These are phyloP conservation scores for Diplodia seriata DNA, from an alignment of 2,329 filamentous ascomycete genomes.

Conservation along the genomic window DNA sequence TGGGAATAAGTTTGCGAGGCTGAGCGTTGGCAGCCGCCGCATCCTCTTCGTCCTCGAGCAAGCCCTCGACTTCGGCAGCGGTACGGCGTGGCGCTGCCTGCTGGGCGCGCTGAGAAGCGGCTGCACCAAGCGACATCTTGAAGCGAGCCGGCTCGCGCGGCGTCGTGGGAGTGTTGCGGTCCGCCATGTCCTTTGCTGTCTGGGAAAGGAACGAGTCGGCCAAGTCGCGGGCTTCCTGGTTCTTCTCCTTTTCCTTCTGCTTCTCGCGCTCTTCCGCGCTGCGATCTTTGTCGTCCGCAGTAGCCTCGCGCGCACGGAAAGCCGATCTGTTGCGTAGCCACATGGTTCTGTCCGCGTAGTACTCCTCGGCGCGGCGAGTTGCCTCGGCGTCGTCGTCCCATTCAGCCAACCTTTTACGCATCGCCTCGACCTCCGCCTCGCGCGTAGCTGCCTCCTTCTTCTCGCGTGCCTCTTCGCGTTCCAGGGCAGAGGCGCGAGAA, in stretches of 20 bases:
- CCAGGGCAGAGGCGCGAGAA: constrained; percentile 80
- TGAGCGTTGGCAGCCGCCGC: constrained; percentile 62
- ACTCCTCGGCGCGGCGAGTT: constrained; percentile 73
- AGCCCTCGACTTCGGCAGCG: constrained; percentile 89
- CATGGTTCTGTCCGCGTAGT: constrained; percentile 83
- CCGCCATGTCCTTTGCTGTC: constrained; percentile 77
- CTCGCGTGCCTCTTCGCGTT: constrained; percentile 83
- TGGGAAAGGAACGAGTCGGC: constrained; percentile 90
- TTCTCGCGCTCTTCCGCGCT: constrained; percentile 77
- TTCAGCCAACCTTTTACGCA: constrained; percentile 74
- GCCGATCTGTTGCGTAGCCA: constrained; percentile 83
- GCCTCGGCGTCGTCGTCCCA: constrained; percentile 92
- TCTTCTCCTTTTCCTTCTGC: constrained; percentile 71
- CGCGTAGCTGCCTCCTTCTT: constrained; percentile 73
- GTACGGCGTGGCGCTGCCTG: constrained; percentile 71
- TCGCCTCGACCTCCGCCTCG: constrained; percentile 69
- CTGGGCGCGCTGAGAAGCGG: constrained; percentile 75
- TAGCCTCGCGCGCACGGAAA: constrained; percentile 75
- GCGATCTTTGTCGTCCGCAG: constrained; percentile 82
- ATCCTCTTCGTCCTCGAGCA: constrained; percentile 95
- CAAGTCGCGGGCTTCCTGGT: constrained; percentile 80
- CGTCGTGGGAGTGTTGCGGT: constrained; percentile 46
- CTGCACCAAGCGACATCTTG: constrained; percentile 90
- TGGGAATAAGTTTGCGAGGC: constrained; percentile 70
- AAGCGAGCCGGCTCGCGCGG: constrained; percentile 74